Conservation (phyloP, 345 rosid species). For the Psidium friedrichsthalianum region DNA sequence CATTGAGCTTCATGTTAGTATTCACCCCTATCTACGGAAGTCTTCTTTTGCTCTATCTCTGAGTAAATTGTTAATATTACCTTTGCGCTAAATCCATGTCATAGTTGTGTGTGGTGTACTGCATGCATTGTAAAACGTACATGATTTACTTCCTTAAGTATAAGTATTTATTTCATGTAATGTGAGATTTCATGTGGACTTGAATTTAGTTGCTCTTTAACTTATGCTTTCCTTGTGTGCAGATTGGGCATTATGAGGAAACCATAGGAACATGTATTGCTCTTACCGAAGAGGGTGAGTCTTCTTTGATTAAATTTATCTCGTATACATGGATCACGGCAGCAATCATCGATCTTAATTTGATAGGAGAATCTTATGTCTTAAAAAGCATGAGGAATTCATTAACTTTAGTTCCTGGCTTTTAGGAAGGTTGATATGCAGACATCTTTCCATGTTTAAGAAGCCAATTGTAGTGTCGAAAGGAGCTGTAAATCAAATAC, state of each 20-base stretch:
- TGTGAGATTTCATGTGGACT: not conserved
- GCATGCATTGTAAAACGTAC: not conserved
- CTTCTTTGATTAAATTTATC: not conserved
- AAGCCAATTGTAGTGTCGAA: not conserved
- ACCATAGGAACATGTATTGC: slow-evolving; percentile 47
- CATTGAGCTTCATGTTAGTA: not conserved
- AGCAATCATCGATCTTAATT: not conserved
- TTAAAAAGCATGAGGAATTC: not conserved
- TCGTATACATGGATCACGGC: not conserved
- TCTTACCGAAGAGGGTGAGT: slow-evolving; percentile 33
- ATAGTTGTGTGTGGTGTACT: not conserved
- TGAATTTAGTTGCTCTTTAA: not conserved
- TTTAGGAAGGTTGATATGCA: not conserved
- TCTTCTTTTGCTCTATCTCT: not conserved
- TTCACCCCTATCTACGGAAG: not conserved
- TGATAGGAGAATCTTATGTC: not conserved
- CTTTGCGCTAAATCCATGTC: not conserved
- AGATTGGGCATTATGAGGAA: slow-evolving; percentile 57
- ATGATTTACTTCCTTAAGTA: not conserved
- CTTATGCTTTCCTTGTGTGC: not conserved
- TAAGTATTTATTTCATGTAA: not conserved
- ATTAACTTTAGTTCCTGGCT: not conserved
- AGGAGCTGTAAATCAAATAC: not conserved
- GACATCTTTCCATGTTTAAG: not conserved
- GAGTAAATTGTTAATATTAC: not conserved